phyloP scores from a whole-genome alignment of 2,329 filamentous ascomycete genomes.

The Aspergillus proliferans region DNA sequence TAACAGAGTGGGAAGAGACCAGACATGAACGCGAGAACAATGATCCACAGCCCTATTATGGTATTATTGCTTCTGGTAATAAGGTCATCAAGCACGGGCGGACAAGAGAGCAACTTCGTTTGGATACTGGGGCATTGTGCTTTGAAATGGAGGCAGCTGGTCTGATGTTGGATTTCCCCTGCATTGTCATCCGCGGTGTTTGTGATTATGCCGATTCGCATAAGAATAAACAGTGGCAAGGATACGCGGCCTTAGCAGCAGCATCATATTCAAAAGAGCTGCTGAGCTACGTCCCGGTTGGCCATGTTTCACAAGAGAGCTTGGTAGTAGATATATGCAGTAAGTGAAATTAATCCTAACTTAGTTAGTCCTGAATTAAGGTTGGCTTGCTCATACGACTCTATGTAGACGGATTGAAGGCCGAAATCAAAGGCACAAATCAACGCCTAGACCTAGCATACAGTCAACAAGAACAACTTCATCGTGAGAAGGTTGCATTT shows the following conservation, averaged over 20 bases:
- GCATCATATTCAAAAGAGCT: too few relatives aligned
- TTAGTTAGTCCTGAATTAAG: too few relatives aligned
- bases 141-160: constrained; percentile 9
- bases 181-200: constrained; percentile 9
- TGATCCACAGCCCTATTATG: constrained; percentile 6
- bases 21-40: constrained; percentile 7
- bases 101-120: constrained; percentile 7
- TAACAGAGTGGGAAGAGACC: constrained; percentile 6
- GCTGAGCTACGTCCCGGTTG: too few relatives aligned
- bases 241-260: constrained; percentile 8
- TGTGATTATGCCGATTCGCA: constrained; percentile 11
- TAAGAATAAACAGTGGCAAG: constrained; percentile 7
- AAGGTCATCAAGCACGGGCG: constrained; percentile 7
- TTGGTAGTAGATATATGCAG: too few relatives aligned
- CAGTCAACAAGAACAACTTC: too few relatives aligned
- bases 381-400: too few relatives aligned
- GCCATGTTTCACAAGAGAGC: too few relatives aligned
- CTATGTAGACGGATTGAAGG: too few relatives aligned
- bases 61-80: constrained; percentile 16
- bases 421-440: too few relatives aligned
- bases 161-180: constrained; percentile 5
- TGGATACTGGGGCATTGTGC: constrained; percentile 5
- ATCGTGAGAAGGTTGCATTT: too few relatives aligned
- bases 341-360: too few relatives aligned
- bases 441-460: too few relatives aligned